These are phyloP conservation scores for Alternaria solani DNA, from an alignment of 2,329 filamentous ascomycete species.

Conservation along the genomic window DNA sequence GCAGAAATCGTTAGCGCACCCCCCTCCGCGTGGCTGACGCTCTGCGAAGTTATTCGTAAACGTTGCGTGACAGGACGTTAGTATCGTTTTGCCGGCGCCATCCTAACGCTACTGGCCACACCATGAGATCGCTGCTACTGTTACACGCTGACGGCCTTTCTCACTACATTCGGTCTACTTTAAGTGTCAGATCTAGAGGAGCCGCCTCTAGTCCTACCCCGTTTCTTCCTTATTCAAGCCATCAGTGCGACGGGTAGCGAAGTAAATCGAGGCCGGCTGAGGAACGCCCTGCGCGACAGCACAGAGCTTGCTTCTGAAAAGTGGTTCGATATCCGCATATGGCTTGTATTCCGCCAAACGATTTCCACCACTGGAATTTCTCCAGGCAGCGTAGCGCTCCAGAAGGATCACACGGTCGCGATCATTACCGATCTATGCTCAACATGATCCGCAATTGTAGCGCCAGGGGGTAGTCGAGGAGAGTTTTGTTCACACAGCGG, in stretches of 20 bases:
- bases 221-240: slow-evolving; percentile 4
- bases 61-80: slow-evolving; percentile 32
- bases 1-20: slow-evolving; percentile 27
- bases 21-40: slow-evolving; percentile 31
- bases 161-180: slow-evolving; percentile 16
- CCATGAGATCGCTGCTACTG: slow-evolving; percentile 10
- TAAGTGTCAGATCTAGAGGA: slow-evolving; percentile 10
- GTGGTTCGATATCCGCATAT: slow-evolving; percentile 42
- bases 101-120: slow-evolving; percentile 28
- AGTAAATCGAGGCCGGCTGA: not conserved
- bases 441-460: slow-evolving; percentile 25
- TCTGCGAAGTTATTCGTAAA: slow-evolving; percentile 30
- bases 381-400: slow-evolving; percentile 24
- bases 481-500: slow-evolving; percentile 26
- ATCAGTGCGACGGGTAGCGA: not conserved
- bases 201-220: slow-evolving; percentile 1
- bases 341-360: slow-evolving; percentile 35
- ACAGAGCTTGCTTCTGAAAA: slow-evolving; percentile 21
- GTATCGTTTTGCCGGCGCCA: slow-evolving; percentile 20
- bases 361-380: slow-evolving; percentile 41
- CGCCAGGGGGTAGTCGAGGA: slow-evolving; percentile 23
- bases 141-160: slow-evolving; percentile 11
- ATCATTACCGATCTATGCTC: slow-evolving; percentile 39
- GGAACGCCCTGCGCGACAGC: slow-evolving; percentile 40
- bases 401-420: slow-evolving; percentile 26